These are phyloP conservation scores for Geotrichum europaeum DNA, from an alignment of 1,139 yeast species.

Conservation along the genomic window DNA sequence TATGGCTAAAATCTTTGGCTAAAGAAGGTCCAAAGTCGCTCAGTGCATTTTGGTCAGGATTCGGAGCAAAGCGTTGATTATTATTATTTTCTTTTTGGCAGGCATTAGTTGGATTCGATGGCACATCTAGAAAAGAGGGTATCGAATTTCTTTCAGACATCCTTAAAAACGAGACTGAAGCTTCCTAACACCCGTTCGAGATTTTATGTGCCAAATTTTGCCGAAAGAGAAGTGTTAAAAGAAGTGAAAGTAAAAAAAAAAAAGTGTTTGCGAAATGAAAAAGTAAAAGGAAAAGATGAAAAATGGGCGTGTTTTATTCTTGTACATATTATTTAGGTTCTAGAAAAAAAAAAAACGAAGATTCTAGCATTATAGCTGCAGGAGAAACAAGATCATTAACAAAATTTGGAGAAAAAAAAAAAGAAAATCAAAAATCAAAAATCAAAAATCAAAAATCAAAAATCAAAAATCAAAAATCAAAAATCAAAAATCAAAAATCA, in stretches of 20 bases:
- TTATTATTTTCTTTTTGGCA: neutral
- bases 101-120: neutral
- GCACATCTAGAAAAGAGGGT: neutral
- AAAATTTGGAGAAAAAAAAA: too few relatives aligned
- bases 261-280: too few relatives aligned
- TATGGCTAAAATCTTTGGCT: neutral
- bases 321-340: too few relatives aligned
- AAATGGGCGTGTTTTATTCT: neutral
- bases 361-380: neutral
- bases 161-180: neutral
- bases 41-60: neutral
- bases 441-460: too few relatives aligned
- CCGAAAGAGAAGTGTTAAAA: too few relatives aligned
- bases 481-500: too few relatives aligned
- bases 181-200: neutral
- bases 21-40: neutral
- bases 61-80: neutral
- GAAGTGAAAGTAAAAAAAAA: too few relatives aligned
- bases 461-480: too few relatives aligned
- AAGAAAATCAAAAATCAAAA: too few relatives aligned
- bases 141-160: neutral
- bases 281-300: neutral
- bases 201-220: neutral
- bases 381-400: neutral
- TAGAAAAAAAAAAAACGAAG: too few relatives aligned